A percentile compares a stretch with the other conserved stretches of the same genome.
phyloP scores from a whole-genome alignment of 1,139 yeast species.

The Pichia sp. region DNA sequence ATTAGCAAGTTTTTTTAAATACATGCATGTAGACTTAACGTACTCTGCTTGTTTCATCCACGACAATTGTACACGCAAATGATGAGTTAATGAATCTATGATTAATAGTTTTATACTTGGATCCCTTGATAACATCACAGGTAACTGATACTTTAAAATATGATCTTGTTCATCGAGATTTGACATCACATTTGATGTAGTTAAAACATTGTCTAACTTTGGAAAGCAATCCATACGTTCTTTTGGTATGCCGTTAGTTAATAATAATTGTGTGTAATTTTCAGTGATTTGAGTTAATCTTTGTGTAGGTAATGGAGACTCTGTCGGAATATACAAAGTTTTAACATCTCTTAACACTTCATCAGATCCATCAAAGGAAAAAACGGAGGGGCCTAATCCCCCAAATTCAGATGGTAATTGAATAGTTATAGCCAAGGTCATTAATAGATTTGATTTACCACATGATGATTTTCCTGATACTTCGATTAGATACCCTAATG shows the following conservation, averaged over 20 bases:
- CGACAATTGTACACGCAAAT: constrained; percentile 59
- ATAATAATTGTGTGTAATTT: constrained; percentile 29
- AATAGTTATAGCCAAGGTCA: constrained; percentile 56
- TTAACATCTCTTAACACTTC: constrained; percentile 24
- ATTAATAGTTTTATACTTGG: constrained; percentile 48
- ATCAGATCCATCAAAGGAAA: constrained; percentile 5
- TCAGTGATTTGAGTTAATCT: constrained; percentile 39
- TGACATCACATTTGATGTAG: constrained; percentile 48
- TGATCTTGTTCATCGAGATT: constrained; percentile 74
- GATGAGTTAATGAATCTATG: constrained; percentile 85
- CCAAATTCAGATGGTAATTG: constrained; percentile 43
- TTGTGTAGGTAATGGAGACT: constrained; percentile 61
- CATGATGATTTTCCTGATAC: constrained; percentile 78
- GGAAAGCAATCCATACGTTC: constrained; percentile 25
- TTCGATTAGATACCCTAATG: constrained; percentile 64
- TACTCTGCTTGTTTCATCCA: constrained; percentile 39
- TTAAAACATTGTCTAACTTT: constrained; percentile 47
- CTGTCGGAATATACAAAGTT: constrained; percentile 71
- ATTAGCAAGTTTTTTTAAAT: constrained; percentile 46
- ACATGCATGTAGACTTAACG: constrained; percentile 41
- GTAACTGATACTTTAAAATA: constrained; percentile 65
- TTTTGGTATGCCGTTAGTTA: constrained; percentile 28
- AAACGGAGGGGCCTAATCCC: constrained; percentile 37
- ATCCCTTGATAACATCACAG: constrained; percentile 43
- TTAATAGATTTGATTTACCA: constrained; percentile 74